Evolutionary conservation across 257 asterid genomes (phyloP), one percentile per base, ranked within the genome.

Genomic region (Hygrophila difformis): DNA sequence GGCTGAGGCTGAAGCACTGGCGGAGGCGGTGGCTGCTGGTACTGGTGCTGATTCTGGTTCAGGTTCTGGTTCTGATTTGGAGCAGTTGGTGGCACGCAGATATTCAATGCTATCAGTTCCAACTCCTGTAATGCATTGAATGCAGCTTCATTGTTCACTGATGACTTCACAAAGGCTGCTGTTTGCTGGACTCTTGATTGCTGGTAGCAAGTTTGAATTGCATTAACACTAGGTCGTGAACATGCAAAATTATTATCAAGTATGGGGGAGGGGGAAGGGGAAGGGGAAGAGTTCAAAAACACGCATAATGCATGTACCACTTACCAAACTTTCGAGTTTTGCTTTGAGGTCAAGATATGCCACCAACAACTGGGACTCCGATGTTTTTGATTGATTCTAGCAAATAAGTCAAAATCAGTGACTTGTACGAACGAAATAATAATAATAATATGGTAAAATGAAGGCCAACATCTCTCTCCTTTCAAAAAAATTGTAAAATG

Each of bases 101-200:
- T 35, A 1, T 43, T 68, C 51, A 22, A 29, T 6, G 79, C 83
- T 12, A 63, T 54, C 57, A 61, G 55, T 63, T 88, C 95, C 16
- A 84, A 79, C 63, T 84, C 87, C 34, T 69, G 72, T 53, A 81
- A 20, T 10, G 86, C 88, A 26, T 23, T 65, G 5, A 74, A 22
- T 13, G 85, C 67, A 36, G 57, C 66, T 42, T 68, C 75, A 16
- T n/a, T 47, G 53, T 51, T 64, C 43, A 84, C 9, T 35, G 33
- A 62, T n/a, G 97, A 88, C 62, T 64, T 76, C 38, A 88, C 38
- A 5, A 60, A 50, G 3, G 31, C 33, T 8, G 67, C 79, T 0
- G 81, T 42, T 36, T 78, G 76, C 65, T 51, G 66, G 40, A 84
- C 61, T 55, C 60, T 69, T 40, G 72, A 44, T 81, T 78, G 83